Base-by-base conservation (phyloP, 352 stramenopile genomes). In the Phytophthora sojae region DNA sequence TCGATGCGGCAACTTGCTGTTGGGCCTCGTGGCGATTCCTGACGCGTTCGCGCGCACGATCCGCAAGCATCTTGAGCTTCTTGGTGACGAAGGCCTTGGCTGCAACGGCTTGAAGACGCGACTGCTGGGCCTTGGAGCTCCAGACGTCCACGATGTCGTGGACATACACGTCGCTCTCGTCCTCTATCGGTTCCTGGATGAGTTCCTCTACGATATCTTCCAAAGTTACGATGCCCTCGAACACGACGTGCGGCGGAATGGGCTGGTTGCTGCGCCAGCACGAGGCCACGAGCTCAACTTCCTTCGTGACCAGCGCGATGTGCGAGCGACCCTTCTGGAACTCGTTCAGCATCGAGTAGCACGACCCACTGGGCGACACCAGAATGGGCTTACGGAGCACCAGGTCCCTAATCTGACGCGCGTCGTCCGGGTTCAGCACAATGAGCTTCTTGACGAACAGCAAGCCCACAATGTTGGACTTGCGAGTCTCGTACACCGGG, bases 201-300 rank as follows among this genome's bases (percentile, higher is more conserved):
- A 95, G 77, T 68, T 95, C 86, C 69, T 98, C 94, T 44, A 98
- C 82, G 11, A 97, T 82, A 70, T 98, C 91, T 75, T 98, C 92
- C 51, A 98, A 88, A 19, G 92, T 98, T 23, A 97, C 77, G 61
- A 98, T 95, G 15, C 92, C 94, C 25, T 94, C 71, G 37, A 98
- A 88, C 25, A 83, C 68, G 12, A 87, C 89, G 15, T 71, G 25
- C 51, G 75, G 50, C 65, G 75, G 65, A 45, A 87, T 75, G 61
- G 81, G 69, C 4, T 68, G 57, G 45, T 75, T 72, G 68, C 82
- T 61, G 76, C 82, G 52, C 90, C 89, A 85, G 61, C 79, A 81
- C 55, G 85, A 44, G 32, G 78, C 83, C 70, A 97, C 79, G 53
- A 66, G 57, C 57, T 74, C 70, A 1, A 76, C 76, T 14, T 94